These are phyloP conservation scores for Nakaseomyces kungkrabaensis DNA, from an alignment of 1,139 yeast species.

Conservation along the genomic window DNA sequence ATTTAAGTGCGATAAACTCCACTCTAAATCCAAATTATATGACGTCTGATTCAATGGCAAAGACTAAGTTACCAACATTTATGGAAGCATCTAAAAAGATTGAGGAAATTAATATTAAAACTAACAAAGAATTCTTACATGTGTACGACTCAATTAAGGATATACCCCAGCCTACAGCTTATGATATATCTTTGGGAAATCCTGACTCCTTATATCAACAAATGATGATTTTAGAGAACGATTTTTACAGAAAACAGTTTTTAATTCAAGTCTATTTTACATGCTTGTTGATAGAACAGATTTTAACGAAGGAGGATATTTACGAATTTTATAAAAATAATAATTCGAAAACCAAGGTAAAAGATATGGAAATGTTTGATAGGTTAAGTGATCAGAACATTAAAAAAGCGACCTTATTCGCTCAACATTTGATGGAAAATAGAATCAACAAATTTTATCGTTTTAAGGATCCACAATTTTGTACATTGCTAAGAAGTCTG, in stretches of 20 bases:
- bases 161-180: slow-evolving; percentile 15
- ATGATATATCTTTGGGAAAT: slow-evolving; percentile 18
- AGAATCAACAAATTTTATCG: slow-evolving; percentile 20
- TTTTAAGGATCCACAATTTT: slow-evolving; percentile 19
- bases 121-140: slow-evolving; percentile 12
- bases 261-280: slow-evolving; percentile 20
- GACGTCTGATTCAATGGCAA: slow-evolving; percentile 8
- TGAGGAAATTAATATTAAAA: slow-evolving; percentile 9
- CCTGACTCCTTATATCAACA: slow-evolving; percentile 16
- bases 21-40: slow-evolving; percentile 15
- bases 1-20: slow-evolving; percentile 9
- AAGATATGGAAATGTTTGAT: slow-evolving; percentile 9
- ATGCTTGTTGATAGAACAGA: slow-evolving; percentile 13
- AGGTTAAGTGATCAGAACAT: slow-evolving; percentile 11
- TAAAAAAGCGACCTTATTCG: slow-evolving; percentile 12
- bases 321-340: slow-evolving; percentile 16
- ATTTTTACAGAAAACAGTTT: slow-evolving; percentile 24
- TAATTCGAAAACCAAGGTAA: slow-evolving; percentile 16
- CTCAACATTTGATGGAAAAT: slow-evolving; percentile 14
- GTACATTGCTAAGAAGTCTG: slow-evolving; percentile 10
- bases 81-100: slow-evolving; percentile 10
- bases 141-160: slow-evolving; percentile 5
- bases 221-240: slow-evolving; percentile 17
- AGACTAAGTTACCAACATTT: slow-evolving; percentile 13
- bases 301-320: slow-evolving; percentile 16